A percentile compares a stretch with the other conserved stretches of the same genome.
Evolutionary conservation across 116 monocot species (phyloP).

Genomic region (Trichopus zeylanicus): DNA sequence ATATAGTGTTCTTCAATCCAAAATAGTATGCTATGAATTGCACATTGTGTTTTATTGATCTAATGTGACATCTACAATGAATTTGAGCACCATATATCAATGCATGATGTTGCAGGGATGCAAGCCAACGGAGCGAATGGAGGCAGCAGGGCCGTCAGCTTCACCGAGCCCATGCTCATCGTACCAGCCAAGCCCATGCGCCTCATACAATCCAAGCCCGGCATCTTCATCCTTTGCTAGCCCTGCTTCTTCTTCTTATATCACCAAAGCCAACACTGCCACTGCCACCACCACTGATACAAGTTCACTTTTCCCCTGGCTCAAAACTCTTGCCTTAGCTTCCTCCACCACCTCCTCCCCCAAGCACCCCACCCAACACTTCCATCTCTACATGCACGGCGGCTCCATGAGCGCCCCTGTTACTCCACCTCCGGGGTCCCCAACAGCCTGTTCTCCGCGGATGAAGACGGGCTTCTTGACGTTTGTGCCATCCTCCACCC

Average conservation of each 20-base stretch:
- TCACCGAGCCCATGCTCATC: not conserved
- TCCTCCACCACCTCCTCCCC: slow-evolving; percentile 19
- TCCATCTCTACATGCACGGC: slow-evolving; percentile 22
- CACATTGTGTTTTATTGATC: no score
- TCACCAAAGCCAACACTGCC: slow-evolving; percentile 11
- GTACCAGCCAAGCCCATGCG: slow-evolving; percentile 24
- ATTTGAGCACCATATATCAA: not conserved
- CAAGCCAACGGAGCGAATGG: no score
- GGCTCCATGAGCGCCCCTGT: slow-evolving; percentile 50
- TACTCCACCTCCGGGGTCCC: slow-evolving; percentile 36
- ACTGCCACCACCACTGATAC: not conserved
- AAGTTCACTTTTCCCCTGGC: slow-evolving; percentile 15
- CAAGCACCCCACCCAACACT: slow-evolving; percentile 2
- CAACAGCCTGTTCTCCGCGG: slow-evolving; percentile 17
- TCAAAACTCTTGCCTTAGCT: slow-evolving; percentile 23
- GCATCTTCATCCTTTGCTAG: slow-evolving; percentile 19
- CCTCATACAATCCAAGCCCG: slow-evolving; percentile 26
- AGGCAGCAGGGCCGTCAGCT: no score
- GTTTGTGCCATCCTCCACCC: slow-evolving; percentile 23
- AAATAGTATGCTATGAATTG: no score
- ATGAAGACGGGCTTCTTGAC: slow-evolving; percentile 17
- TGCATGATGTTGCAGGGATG: not conserved
- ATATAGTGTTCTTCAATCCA: no score
- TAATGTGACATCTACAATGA: no score
- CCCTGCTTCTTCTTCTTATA: slow-evolving; percentile 20